Evolutionary conservation across 495 filamentous ascomycete genomes (phyloP), one percentile per base, ranked within the genome.

Genomic region (Astrothelium subdiscretum): DNA sequence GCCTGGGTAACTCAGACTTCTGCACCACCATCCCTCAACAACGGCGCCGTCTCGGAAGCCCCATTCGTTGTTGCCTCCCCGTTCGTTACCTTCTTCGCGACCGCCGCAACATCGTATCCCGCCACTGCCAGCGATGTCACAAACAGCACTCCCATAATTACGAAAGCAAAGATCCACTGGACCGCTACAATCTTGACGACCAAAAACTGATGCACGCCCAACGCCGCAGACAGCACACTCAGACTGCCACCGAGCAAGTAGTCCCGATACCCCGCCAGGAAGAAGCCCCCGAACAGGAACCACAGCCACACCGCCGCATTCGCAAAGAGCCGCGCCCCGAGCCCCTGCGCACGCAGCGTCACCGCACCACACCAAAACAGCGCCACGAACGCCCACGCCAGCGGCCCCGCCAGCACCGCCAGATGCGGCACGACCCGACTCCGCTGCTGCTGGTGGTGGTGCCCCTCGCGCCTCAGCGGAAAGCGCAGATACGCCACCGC

Each of bases 121-220:
- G 85, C 85, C 59, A 91, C 77, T 31, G 82, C 74, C 0, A 87
- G 59, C 1, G 86, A 87, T 2, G 78, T 71, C 11, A 89, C 68
- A 68, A 91, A 84, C 59, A 95, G 81, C 42, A 90, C 71, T 1
- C 76, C 83, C 80, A 92, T 91, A 71, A 95, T 87, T 64, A 83
- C 78, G 67, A 95, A 92, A 32, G 90, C 89, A 70, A 95, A 95
- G 72, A 91, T 91, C 91, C 89, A 95, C 76, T 96, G 91, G 60
- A 94, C 75, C 1, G 87, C 84, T 63, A 92, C 79, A 42, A 83
- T 69, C 72, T 88, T 15, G 43, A 48, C 20, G 5, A 22, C 12
- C 43, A 54, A n/a, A n/a, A n/a, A 29, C 48, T 54, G 48, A 20
- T 54, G 48, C 22, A 54, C 24, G 5, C 48, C 48, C 22, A 54